Percentiles rank a stretch among this genome's conserved stretches.
Conservation (phyloP, 352 stramenopile species). For the Aphanomyces astaci region DNA sequence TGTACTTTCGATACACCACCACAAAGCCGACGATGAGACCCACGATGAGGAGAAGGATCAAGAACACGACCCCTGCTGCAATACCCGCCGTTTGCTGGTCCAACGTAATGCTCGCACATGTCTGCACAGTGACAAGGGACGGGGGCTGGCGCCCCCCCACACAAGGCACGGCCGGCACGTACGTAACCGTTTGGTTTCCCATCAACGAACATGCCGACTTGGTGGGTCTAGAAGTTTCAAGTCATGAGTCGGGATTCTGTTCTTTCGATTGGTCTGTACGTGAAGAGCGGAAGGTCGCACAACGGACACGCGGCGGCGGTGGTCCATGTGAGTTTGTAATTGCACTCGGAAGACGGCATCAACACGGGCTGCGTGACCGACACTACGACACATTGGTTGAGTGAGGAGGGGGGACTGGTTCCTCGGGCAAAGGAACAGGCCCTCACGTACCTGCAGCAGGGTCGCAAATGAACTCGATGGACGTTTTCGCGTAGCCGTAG, state of each 20-base stretch:
- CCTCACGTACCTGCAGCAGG: not conserved
- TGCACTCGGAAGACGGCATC: not conserved
- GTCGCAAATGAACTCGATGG: slow-evolving; percentile 18
- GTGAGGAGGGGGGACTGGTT: not conserved
- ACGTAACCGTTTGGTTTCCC: slow-evolving; percentile 11
- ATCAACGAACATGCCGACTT: not conserved
- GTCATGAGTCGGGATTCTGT: too few relatives aligned
- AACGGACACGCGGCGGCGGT: slow-evolving; percentile 15
- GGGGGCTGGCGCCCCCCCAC: not conserved
- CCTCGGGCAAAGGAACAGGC: too few relatives aligned
- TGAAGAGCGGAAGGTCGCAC: slow-evolving; percentile 2
- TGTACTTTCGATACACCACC: slow-evolving; percentile 20
- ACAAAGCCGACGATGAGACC: slow-evolving; percentile 11
- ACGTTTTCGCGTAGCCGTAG: not conserved
- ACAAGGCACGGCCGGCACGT: not conserved
- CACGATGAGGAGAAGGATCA: slow-evolving; percentile 20
- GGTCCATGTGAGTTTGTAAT: not conserved
- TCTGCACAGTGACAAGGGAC: not conserved
- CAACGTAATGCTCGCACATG: slow-evolving; percentile 15
- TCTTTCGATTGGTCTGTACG: too few relatives aligned
- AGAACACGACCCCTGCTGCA: slow-evolving; percentile 10
- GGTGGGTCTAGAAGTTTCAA: not conserved
- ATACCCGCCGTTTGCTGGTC: slow-evolving; percentile 13
- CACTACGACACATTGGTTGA: not conserved
- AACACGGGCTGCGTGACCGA: not conserved